Percentiles rank a stretch among this genome's conserved stretches.
Conservation (phyloP, 73 alveolate genomes). For the Paramecium bursaria region DNA sequence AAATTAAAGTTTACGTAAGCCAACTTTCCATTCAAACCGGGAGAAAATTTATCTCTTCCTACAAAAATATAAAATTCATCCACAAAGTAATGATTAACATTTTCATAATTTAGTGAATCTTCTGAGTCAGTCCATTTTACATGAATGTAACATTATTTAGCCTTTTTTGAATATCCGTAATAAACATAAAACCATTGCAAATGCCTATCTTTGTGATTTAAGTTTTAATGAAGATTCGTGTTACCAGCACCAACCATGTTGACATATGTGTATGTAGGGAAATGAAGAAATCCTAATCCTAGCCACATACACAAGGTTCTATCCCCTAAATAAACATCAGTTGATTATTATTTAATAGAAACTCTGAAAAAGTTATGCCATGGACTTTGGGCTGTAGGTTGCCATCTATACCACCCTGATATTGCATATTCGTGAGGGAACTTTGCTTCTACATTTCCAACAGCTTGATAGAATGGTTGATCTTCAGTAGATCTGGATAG, state of each 20-base stretch:
- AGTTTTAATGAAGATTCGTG: conserved; percentile 29
- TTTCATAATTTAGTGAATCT: conserved; percentile 31
- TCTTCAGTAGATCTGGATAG: conserved; percentile 36
- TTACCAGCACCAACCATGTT: conserved; percentile 70
- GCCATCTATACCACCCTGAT: conserved; percentile 56
- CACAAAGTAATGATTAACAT: conserved; percentile 34
- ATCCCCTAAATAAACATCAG: conserved; percentile 55
- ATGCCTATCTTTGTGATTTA: conserved; percentile 19
- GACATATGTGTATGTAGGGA: conserved; percentile 50
- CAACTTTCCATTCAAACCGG: conserved; percentile 44
- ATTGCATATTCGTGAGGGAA: conserved; percentile 50
- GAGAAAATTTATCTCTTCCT: conserved; percentile 47
- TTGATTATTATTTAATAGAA: conserved; percentile 32
- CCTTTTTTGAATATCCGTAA: conserved; percentile 12
- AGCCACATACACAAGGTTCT: conserved; percentile 51
- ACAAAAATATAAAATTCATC: conserved; percentile 15
- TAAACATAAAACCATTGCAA: conserved; percentile 37
- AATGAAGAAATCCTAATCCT: conserved; percentile 44
- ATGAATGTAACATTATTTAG: neutral
- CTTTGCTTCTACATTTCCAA: conserved; percentile 1
- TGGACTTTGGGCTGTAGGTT: conserved; percentile 7
- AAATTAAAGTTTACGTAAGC: conserved; percentile 29
- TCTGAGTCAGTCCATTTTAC: conserved; percentile 42
- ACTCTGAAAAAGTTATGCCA: conserved; percentile 69
- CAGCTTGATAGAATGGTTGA: neutral